phyloP scores from a whole-genome alignment of 2,329 filamentous ascomycete genomes.

The Aspergillus carbonarius region DNA sequence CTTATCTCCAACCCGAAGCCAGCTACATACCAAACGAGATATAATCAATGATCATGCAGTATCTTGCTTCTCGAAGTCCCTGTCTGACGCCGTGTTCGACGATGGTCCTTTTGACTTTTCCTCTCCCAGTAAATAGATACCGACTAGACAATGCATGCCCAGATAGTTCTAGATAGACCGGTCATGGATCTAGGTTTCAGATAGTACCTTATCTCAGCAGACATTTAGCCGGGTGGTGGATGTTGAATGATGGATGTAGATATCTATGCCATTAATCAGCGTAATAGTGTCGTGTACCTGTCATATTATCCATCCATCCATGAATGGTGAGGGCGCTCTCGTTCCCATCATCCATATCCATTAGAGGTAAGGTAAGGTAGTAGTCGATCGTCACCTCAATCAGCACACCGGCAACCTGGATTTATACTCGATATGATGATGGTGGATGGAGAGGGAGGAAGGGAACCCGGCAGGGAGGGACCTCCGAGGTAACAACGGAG shows the following conservation, averaged over 20 bases:
- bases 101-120: background rate
- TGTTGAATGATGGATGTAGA: background rate
- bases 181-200: background rate
- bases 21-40: background rate
- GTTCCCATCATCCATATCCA: too few species aligned
- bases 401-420: background rate
- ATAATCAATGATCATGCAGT: background rate
- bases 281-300: too few species aligned
- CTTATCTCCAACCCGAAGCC: background rate
- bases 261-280: background rate
- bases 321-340: background rate
- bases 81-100: background rate
- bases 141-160: background rate
- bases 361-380: background rate
- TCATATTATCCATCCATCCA: background rate
- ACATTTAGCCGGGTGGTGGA: background rate
- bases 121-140: background rate
- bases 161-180: background rate
- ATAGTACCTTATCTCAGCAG: background rate
- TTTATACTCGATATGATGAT: background rate
- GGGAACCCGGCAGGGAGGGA: too few species aligned
- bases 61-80: background rate
- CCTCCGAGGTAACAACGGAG: too few species aligned
- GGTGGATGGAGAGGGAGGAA: background rate
- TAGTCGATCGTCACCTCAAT: background rate